Evolutionary conservation across 345 rosid genomes (phyloP), one percentile per base, ranked within the genome.

Genomic region (Kandelia obovata): DNA sequence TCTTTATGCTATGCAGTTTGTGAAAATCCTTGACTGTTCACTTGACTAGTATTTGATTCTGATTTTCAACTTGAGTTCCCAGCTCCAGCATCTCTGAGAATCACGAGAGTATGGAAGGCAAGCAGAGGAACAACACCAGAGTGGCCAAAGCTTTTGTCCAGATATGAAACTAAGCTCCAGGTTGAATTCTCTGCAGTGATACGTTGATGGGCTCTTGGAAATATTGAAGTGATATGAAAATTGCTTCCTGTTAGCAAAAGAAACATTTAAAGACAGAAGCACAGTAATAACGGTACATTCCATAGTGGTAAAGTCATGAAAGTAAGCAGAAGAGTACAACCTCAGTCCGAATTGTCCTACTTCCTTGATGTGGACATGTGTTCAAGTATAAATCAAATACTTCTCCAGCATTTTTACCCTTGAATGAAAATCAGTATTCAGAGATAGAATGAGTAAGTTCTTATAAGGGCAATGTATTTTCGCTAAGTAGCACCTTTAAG

Each of bases 261-360:
- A 16, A 26, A 53, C 16, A 31, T 34, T 28, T 2, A 47, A 73
- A 19, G 62, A 57, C 32, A 37, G 31, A 43, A 8, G 51, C 17
- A 37, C 15, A 35, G 32, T 7, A 53, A n/a, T 13, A n/a, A 8
- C 31, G 30, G 67, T 31, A 57, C 21, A 5, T 51, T 21, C 49
- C 23, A 3, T 1, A 53, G 17, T 27, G 63, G 34, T 10, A 20
- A 20, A 19, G 59, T 25, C 66, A 21, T 30, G 34, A 34, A 58
- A 64, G 49, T 58, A 27, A 69, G 64, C 8, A 53, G 59, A 68
- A 58, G 52, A n/a, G 34, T 46, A 35, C 21, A 71, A 89, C 97
- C 97, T 92, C 96, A 11, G 96, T 82, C 64, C 97, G 88, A 65
- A 92, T 92, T 26, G 96, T 90, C 73, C 98, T 82, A 81, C 97